Evolutionary conservation across 148 eudicot genomes (phyloP), one percentile per base, ranked within the genome.

Genomic region (Spergularia bocconei): DNA sequence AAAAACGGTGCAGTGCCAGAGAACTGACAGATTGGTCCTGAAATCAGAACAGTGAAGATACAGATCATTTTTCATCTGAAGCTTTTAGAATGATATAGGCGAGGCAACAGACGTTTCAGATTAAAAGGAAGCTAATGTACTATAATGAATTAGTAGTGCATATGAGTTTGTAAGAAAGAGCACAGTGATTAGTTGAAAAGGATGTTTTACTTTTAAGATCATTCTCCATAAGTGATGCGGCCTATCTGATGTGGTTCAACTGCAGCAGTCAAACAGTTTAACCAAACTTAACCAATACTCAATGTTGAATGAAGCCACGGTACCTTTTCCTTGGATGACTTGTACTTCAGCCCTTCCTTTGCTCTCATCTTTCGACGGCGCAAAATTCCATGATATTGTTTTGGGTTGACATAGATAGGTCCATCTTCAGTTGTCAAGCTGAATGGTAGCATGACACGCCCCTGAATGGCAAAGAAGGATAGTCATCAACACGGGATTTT

Each of bases 381-480:
- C 65, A 91, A 52, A 78, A 91, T 91, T 68, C 90, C 93, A 86
- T 87, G 85, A 80, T 89, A 91, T 71, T 91, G 97, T 80, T 91
- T 91, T 12, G 93, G 87, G 73, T 91, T 91, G 11, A 91, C 97
- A 63, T 86, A 89, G 56, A 86, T 76, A 25, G 87, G 88, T 48
- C 90, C 97, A 51, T 89, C 93, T 76, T 89, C 89, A 57, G 84
- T 72, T 72, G 84, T 75, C 72, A 89, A 53, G 66, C 83, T 81
- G 80, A 86, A 73, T 38, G 94, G 94, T 11, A 86, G 84, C 91
- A 89, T 87, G 39, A 88, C 67, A 16, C 86, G 88, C 19, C 89
- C 93, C 97, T 91, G 77, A 56, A 79, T 73, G 36, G 52, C 60
- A 75, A 63, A 47, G 6, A 65, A 38, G 10, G 29, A 25, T 12